Evolutionary conservation across 306 rosid species (phyloP).

Genomic region (Lathyrus oleraceus): DNA sequence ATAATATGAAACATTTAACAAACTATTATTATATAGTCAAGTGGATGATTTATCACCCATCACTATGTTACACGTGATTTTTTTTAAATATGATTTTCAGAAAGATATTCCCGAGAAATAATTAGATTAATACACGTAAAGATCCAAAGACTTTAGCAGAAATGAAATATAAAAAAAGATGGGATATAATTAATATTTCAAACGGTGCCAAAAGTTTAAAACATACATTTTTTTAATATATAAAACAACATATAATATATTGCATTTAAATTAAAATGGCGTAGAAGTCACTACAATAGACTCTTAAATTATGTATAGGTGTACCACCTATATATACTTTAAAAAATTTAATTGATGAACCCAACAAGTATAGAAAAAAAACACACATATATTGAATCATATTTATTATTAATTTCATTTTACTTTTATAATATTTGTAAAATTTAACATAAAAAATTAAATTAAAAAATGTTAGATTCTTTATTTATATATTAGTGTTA

Average conservation of each 20-base stretch:
- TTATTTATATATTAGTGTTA: too few species aligned
- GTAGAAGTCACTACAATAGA: too few species aligned
- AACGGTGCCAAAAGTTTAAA: neutral
- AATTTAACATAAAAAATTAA: too few species aligned
- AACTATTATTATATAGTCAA: neutral
- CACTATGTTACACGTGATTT: slow-evolving; percentile 11
- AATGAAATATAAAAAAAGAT: neutral
- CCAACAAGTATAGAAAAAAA: too few species aligned
- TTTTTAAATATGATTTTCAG: neutral
- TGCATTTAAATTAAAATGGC: neutral
- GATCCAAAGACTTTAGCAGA: neutral
- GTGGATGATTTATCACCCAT: neutral
- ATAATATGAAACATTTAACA: neutral
- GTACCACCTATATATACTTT: neutral
- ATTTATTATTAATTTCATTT: too few species aligned
- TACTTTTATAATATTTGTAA: too few species aligned
- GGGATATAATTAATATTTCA: neutral
- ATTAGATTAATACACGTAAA: neutral
- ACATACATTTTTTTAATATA: neutral
- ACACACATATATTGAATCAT: too few species aligned
- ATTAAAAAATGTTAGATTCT: too few species aligned
- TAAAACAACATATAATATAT: too few species aligned
- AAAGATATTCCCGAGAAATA: neutral
- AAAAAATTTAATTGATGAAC: too few species aligned
- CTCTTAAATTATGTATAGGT: too few species aligned